Base-by-base conservation (phyloP, 2,329 filamentous ascomycete genomes). In the Lecanosticta acicola region DNA sequence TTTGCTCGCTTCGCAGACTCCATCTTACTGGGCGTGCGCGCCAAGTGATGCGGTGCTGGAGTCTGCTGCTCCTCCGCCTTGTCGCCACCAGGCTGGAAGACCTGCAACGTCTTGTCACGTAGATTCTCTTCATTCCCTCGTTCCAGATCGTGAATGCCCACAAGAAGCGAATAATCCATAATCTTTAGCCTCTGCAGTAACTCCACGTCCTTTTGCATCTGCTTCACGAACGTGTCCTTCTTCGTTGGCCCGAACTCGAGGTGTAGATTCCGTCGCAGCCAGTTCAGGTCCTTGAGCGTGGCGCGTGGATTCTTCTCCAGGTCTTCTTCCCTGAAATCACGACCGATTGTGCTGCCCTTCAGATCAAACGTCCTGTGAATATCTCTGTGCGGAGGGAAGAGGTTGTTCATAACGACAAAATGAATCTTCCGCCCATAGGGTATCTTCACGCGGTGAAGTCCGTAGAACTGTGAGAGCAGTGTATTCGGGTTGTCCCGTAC, bases 391-490 rank as follows among this genome's bases (percentile, higher is more conserved):
- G 93, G 91, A 10, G 93, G 93, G 63, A 98, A 98, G 13, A 98
- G 78, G 67, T 98, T 98, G 74, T 98, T 98, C 93, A 98, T 98
- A 64, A 98, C 90, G 49, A 98, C 93, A 59, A 98, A 98, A 68
- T 98, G 93, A 45, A 97, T 96, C 72, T 98, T 98, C 64, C 91
- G 85, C 52, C 93, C 93, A 65, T 95, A 97, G 0, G 91, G 89
- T 74, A 96, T 94, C 77, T 98, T 98, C 60, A 98, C 93, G 50
- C 93, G 83, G 69, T 98, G 93, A 14, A 98, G 76, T 39, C 93
- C 93, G 64, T 97, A 98, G 64, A 98, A 98, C 62, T 98, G 93
- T 16, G 91, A 97, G 40, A 98, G 83, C 19, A 98, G 77, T 0
- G 94, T 98, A 69, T 98, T 95, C 4, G 93, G 93, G 67, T 98